Evolutionary conservation across 2,329 filamentous ascomycete species (phyloP).

Genomic region (Talaromyces atroroseus): DNA sequence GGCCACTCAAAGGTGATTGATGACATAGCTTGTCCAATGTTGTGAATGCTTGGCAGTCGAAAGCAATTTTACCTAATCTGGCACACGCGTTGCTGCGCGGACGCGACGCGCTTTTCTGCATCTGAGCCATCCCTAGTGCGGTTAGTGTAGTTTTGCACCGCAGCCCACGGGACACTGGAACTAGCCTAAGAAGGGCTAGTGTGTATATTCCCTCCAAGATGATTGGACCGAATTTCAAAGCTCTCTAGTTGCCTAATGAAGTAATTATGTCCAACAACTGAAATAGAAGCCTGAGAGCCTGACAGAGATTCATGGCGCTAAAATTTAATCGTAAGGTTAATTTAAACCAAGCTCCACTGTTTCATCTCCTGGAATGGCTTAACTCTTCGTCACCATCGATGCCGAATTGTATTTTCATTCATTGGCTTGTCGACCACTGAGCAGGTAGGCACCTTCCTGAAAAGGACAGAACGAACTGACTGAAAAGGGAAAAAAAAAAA

Average conservation of each 20-base stretch:
- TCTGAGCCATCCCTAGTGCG: too few species aligned
- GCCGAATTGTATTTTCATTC: background rate
- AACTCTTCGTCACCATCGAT: background rate
- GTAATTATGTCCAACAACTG: background rate
- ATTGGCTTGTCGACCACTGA: background rate
- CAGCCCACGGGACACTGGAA: background rate
- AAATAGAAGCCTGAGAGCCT: too few species aligned
- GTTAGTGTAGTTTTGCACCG: too few species aligned
- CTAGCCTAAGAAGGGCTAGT: background rate
- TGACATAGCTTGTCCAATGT: background rate
- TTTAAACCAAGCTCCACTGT: background rate
- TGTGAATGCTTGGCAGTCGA: background rate
- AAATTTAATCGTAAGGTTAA: too few species aligned
- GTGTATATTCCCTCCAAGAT: background rate
- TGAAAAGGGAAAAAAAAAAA: too few species aligned
- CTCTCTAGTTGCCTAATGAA: background rate
- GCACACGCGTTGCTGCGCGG: background rate
- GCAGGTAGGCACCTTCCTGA: background rate
- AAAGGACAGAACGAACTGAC: background rate
- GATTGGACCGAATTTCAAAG: too few species aligned
- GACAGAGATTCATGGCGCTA: too few species aligned
- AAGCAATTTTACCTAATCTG: conserved; percentile 11
- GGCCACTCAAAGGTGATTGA: background rate
- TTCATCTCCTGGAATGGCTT: background rate
- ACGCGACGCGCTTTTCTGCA: conserved; percentile 3